A percentile compares a stretch with the other conserved stretches of the same genome.
Evolutionary conservation across 2,329 filamentous ascomycete genomes (phyloP).

Genomic region (Aspergillus pseudoviridinutans): DNA sequence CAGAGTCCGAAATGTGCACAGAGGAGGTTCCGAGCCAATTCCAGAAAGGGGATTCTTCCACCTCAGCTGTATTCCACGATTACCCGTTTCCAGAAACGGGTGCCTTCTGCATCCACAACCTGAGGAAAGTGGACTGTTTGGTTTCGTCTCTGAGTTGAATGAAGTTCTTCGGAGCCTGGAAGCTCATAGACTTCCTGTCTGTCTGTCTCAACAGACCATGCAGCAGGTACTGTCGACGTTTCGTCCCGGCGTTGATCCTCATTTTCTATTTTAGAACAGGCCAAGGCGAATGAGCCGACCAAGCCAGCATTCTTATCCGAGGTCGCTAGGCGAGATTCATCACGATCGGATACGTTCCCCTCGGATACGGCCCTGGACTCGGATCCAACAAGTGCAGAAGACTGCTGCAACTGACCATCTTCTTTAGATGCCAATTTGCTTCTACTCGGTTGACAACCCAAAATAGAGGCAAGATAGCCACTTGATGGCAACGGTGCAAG

Average conservation of each 20-base stretch:
- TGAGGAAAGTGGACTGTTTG: slow-evolving; percentile 30
- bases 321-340: slow-evolving; percentile 1
- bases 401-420: not conserved
- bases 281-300: not conserved
- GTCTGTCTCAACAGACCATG: slow-evolving; percentile 7
- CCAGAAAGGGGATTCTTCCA: not conserved
- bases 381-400: not conserved
- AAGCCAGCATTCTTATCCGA: slow-evolving; percentile 4
- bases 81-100: slow-evolving; percentile 31
- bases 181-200: slow-evolving; percentile 8
- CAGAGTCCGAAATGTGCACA: slow-evolving; percentile 2
- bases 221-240: slow-evolving; percentile 6
- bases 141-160: slow-evolving; percentile 24
- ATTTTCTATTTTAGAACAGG: slow-evolving; percentile 1
- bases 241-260: slow-evolving; percentile 9
- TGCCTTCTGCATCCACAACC: slow-evolving; percentile 27
- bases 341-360: not conserved
- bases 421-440: slow-evolving; percentile 6
- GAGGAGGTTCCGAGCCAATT: slow-evolving; percentile 6
- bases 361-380: not conserved
- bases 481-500: slow-evolving; percentile 19
- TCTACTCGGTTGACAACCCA: slow-evolving; percentile 12
- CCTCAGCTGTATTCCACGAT: slow-evolving; percentile 35
- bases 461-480: slow-evolving; percentile 19
- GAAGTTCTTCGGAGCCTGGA: slow-evolving; percentile 5